Evolutionary conservation across 2,329 filamentous ascomycete genomes (phyloP).

Genomic region (Apiospora arundinis): DNA sequence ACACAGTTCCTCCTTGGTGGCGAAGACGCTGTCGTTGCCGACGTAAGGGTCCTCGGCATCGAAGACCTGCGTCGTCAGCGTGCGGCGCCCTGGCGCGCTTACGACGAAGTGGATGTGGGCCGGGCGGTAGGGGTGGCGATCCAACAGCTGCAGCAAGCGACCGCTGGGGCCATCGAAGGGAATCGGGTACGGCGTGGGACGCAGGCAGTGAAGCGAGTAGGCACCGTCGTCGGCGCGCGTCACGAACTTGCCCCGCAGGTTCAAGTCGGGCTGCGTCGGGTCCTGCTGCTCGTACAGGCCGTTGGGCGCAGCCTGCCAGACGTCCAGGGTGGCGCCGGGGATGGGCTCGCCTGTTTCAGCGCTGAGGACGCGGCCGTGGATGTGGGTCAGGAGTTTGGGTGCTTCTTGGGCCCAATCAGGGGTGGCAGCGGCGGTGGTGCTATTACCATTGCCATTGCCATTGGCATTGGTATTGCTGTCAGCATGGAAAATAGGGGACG

Average conservation of each 20-base stretch:
- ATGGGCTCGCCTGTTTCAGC: constrained; percentile 66
- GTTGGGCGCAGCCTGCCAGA: constrained; percentile 83
- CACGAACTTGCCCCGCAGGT: constrained; percentile 74
- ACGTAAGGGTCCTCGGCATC: constrained; percentile 70
- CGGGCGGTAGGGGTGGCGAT: constrained; percentile 62
- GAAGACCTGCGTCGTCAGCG: constrained; percentile 78
- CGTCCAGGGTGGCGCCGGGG: constrained; percentile 70
- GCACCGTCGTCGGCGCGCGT: constrained; percentile 66
- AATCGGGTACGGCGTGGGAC: constrained; percentile 63
- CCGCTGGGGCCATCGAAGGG: constrained; percentile 60
- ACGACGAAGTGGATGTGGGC: constrained; percentile 68
- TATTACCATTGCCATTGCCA: not conserved
- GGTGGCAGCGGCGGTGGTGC: not conserved
- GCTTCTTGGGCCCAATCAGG: constrained; percentile 50
- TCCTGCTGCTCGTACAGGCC: constrained; percentile 77
- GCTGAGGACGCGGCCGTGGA: constrained; percentile 59
- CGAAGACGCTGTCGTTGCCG: constrained; percentile 57
- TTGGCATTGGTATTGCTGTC: too few relatives aligned
- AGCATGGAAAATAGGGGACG: constrained; percentile 42
- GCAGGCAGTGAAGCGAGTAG: constrained; percentile 63
- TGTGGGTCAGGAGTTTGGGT: constrained; percentile 68
- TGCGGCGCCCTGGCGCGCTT: constrained; percentile 42
- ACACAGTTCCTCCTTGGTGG: constrained; percentile 58
- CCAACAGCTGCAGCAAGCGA: constrained; percentile 57
- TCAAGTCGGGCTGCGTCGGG: constrained; percentile 71